Percentiles rank a stretch among this genome's conserved stretches.
These are phyloP conservation scores for Populus simonii DNA, from an alignment of 345 rosid genomes.

Conservation along the genomic window DNA sequence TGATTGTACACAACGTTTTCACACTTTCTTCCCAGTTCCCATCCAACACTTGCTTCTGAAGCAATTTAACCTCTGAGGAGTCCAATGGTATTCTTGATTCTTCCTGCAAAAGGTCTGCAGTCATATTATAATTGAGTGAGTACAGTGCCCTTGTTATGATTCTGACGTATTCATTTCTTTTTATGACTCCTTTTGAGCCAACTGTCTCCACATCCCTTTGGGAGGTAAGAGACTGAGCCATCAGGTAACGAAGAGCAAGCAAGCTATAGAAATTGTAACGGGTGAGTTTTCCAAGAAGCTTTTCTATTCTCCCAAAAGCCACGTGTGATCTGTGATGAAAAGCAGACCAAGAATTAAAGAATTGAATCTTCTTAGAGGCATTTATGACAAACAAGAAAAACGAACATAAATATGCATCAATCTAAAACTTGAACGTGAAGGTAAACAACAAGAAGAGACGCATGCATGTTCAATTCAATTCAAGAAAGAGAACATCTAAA, in stretches of 20 bases:
- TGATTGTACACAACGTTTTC: constrained; percentile 40
- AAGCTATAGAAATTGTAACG: constrained; percentile 24
- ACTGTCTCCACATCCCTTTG: constrained; percentile 53
- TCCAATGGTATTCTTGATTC: constrained; percentile 63
- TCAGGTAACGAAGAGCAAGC: constrained; percentile 34
- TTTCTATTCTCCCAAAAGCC: constrained; percentile 39
- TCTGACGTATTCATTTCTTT: constrained; percentile 54
- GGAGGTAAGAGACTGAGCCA: constrained; percentile 55
- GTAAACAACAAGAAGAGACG: not conserved
- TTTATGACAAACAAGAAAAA: not conserved
- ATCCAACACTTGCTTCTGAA: constrained; percentile 48
- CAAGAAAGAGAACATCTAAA: too few relatives aligned
- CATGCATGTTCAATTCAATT: not conserved
- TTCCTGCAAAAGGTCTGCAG: constrained; percentile 56
- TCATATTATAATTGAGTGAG: constrained; percentile 59
- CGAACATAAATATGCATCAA: not conserved
- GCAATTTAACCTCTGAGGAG: constrained; percentile 36
- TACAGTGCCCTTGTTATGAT: constrained; percentile 54
- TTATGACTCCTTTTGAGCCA: constrained; percentile 61
- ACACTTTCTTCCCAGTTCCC: constrained; percentile 59
- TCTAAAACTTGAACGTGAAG: not conserved
- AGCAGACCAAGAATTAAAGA: not conserved
- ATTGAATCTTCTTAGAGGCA: not conserved
- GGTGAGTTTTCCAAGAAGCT: constrained; percentile 39
- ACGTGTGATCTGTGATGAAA: not conserved